Conservation (phyloP, 352 stramenopile genomes). For the Phytophthora pistaciae region DNA sequence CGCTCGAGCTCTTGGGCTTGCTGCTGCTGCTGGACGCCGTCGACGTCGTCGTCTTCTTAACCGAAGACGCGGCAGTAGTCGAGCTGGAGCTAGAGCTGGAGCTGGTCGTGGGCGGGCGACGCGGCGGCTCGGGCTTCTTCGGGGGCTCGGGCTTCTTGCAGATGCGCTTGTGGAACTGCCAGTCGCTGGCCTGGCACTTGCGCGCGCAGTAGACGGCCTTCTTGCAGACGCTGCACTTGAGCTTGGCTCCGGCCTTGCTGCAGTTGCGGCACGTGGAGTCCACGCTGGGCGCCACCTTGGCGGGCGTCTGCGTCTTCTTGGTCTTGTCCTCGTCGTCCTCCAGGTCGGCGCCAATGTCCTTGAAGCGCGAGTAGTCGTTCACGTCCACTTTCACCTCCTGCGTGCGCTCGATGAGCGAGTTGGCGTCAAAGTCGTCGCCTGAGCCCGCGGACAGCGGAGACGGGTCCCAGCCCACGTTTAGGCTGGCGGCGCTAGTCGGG, state of each 20-base stretch:
- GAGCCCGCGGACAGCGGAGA: conserved; percentile 31
- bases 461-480: conserved; percentile 64
- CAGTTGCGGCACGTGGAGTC: conserved; percentile 77
- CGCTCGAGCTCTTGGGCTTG: conserved; percentile 30
- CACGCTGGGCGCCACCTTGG: conserved; percentile 7
- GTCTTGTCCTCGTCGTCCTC: conserved; percentile 48
- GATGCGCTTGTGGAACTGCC: conserved; percentile 89
- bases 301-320: neutral
- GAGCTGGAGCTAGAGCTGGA: conserved; percentile 13
- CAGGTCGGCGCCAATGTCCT: conserved; percentile 68
- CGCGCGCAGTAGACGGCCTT: conserved; percentile 86
- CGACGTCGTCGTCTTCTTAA: conserved; percentile 29
- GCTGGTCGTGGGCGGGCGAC: conserved; percentile 17
- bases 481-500: conserved; percentile 28
- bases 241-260: conserved; percentile 75
- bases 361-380: conserved; percentile 91
- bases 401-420: conserved; percentile 67
- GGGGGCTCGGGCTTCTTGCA: conserved; percentile 83
- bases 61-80: conserved; percentile 3
- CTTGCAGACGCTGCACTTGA: conserved; percentile 91
- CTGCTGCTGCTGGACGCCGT: neutral
- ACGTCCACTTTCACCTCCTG: conserved; percentile 74
- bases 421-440: conserved; percentile 40
- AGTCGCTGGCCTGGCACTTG: conserved; percentile 85
- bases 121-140: conserved; percentile 57